Evolutionary conservation across 352 stramenopile species (phyloP), one percentile per base, ranked within the genome.

Genomic region (Pythium oligandrum): DNA sequence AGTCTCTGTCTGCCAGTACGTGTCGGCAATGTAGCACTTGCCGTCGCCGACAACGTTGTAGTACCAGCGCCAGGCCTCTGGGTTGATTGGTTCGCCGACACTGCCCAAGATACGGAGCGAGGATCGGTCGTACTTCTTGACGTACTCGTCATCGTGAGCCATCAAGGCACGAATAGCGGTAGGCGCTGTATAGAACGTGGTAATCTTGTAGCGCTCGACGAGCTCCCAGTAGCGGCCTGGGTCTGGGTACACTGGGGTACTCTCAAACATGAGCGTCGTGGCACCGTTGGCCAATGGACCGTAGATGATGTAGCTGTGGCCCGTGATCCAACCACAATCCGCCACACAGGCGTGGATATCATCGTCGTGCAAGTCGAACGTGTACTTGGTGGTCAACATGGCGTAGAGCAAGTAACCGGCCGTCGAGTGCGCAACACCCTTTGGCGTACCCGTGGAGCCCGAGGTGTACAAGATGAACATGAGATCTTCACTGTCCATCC

Each of bases 211-310:
- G 36, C 91, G 80, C 64, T 99, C 76, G 26, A 99, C 85, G 57
- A 98, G 77, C 56, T 98, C 93, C 96, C 96, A 99, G 80, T 98
- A 99, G 38, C 96, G 86, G 26, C 88, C 90, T 48, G 77, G 71
- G 67, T 98, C 76, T 12, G 97, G 97, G 73, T 99, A 99, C 70
- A 98, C 90, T 0, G 97, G 97, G 6, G 96, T 98, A 32, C 73
- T 94, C 72, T 99, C 97, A 66, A 99, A 99, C 87, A 99, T 97
- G 53, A 99, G 80, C 3, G 96, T 99, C 3, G 96, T 99, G n/a
- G 81, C 80, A 40, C 97, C 97, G 63, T 98, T 98, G 43, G 92
- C 72, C 4, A 99, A 71, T 3, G 96, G 95, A 6, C 96, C 97
- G 70, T 99, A 98, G 5, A 99, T 80, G 59, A 98, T 98, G 70